Base-by-base conservation (phyloP, 768 basidiomycete genomes). In the Kwoniella botswanensis region DNA sequence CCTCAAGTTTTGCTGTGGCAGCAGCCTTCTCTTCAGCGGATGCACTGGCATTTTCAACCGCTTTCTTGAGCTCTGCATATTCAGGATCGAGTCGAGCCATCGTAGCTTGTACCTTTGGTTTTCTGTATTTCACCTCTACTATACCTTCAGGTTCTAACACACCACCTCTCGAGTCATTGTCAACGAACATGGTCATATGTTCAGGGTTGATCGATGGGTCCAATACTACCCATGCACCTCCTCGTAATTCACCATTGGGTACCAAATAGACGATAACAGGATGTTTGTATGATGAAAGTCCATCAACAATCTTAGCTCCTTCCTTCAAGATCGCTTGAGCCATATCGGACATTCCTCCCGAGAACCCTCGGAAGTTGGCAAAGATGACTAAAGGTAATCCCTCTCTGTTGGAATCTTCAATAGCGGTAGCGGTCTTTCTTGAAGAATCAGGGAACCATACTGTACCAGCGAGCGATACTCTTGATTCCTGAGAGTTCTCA, bases 401-500 rank as follows among this genome's bases (percentile, higher is more conserved):
- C 85, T 99, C 97, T 54, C 97, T 91, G 85, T 96, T 92, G 87
- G 98, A 93, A 85, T 99, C 97, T 84, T 94, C 94, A 86, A 98
- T 98, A 17, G 97, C 96, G 80, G 98, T 97, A 9, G 95, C 97
- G 9, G 97, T 99, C 88, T 99, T 99, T 87, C 97, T 95, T 6
- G 97, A 95, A 5, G 94, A 96, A 85, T 99, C 98, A 44, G 97
- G 97, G 84, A 98, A 98, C 97, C 97, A 99, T 26, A 98, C 97
- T 62, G 84, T 83, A 75, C 97, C 97, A n/a, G 97, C 97, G 83
- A 98, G 95, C 91, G 98, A 96, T 84, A 98, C 94, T 76, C 91
- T 91, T 80, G 95, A 95, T 84, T 99, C 97, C 83, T 95, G 93
- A 7, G 96, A 98, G 15, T 91, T 87, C 3, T 96, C 92, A 84